Evolutionary conservation across 1,284 basidiomycete species (phyloP), one percentile per base, ranked within the genome.

Genomic region (Agroathelia rolfsii): DNA sequence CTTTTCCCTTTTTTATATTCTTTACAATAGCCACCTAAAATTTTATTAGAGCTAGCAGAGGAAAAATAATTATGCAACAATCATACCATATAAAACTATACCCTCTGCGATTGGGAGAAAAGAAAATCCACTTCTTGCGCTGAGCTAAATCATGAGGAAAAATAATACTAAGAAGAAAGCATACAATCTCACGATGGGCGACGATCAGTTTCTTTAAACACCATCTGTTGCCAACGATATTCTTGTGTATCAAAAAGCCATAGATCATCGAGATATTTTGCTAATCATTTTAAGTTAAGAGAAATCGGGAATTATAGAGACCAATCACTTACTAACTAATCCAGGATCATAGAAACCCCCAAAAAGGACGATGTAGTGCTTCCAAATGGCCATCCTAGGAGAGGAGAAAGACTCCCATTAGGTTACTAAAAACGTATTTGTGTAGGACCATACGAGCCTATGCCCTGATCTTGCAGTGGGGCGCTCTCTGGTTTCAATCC

Each of bases 161-260:
- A 20, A 24, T 20, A n/a, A n/a, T n/a, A 3, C 21, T 15, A 15
- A 20, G 13, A 26, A 30, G 24, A 11, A 32, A 26, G 26, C 11
- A 5, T 19, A 16, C 24, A 31, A 4, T 58, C 75, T 35, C 45
- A 82, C 78, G 77, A 78, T 6, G 87, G 88, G 36, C 69, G 69
- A 8, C 69, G 56, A 24, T 87, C 83, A 4, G 66, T 70, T 19
- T 77, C 76, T 35, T 64, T 72, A 40, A 83, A 73, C 43, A 84
- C 82, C 28, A 92, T 66, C 41, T 88, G 79, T 13, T 67, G 67
- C 92, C 90, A 96, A 39, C 76, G 83, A 52, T 92, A 93, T 38
- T 89, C 83, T 42, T 85, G 75, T 0, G 74, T 85, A 45, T 92
- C 85, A 42, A 93, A 94, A 16, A 89, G 41, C 89, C 89, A 94